Percentiles rank a stretch among this genome's conserved stretches.
Evolutionary conservation across 495 filamentous ascomycete genomes (phyloP).

Genomic region (Daldinia bambusicola): DNA sequence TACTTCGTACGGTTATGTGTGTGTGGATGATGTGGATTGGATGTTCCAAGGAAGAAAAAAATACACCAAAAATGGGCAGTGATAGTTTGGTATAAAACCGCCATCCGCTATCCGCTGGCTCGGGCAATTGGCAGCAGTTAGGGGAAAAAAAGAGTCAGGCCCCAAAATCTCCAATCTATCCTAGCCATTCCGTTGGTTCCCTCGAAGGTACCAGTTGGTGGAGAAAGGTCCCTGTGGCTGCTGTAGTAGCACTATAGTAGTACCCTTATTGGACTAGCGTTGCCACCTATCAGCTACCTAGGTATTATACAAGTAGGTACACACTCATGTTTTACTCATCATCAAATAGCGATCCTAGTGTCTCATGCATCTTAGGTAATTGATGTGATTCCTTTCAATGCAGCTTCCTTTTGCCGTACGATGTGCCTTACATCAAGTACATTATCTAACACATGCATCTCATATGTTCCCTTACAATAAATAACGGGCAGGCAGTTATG

Average conservation of each 20-base stretch:
- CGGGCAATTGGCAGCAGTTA: not conserved
- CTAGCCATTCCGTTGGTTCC: slow-evolving; percentile 9
- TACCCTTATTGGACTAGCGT: slow-evolving; percentile 3
- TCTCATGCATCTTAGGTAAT: not conserved
- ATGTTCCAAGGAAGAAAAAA: slow-evolving; percentile 5
- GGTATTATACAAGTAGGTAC: too few relatives aligned
- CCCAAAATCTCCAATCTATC: slow-evolving; percentile 16
- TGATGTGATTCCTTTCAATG: too few relatives aligned
- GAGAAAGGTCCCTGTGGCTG: slow-evolving; percentile 20
- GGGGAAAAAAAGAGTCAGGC: not conserved
- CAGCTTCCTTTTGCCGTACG: too few relatives aligned
- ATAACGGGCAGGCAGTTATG: too few relatives aligned
- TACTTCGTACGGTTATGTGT: too few relatives aligned
- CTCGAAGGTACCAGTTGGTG: slow-evolving; percentile 24
- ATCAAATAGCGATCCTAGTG: not conserved
- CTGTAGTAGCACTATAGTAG: slow-evolving; percentile 15
- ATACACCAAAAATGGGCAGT: not conserved
- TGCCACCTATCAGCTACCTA: too few relatives aligned
- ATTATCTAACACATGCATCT: too few relatives aligned
- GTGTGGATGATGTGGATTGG: slow-evolving; percentile 29
- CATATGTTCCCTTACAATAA: too few relatives aligned
- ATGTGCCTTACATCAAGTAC: too few relatives aligned
- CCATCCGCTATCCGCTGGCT: slow-evolving; percentile 2
- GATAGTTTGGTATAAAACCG: not conserved
- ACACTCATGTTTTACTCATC: too few relatives aligned